phyloP scores from a whole-genome alignment of 1,284 basidiomycete genomes.

The Boletus sp. region DNA sequence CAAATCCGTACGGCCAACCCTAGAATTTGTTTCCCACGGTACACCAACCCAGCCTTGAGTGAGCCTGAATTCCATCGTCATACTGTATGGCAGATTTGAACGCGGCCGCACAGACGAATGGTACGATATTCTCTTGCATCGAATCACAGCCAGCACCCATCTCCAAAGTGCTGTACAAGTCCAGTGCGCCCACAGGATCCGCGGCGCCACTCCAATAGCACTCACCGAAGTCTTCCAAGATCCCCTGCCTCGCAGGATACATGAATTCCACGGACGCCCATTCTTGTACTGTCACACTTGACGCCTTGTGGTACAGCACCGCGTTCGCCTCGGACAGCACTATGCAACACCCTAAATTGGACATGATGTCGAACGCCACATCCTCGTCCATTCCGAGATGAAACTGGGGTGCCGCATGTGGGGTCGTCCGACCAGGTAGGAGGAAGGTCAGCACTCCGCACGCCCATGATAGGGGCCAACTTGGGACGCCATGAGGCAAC shows the following conservation, averaged over 20 bases:
- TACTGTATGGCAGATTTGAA: conserved; percentile 3
- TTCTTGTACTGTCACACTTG: not conserved
- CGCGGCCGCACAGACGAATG: conserved; percentile 1
- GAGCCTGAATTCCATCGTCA: not conserved
- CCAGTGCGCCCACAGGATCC: conserved; percentile 10
- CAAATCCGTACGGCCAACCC: too few relatives aligned
- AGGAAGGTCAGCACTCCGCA: not conserved
- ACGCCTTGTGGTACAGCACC: not conserved
- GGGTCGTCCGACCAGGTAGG: not conserved
- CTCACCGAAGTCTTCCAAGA: conserved; percentile 1
- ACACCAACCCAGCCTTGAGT: not conserved
- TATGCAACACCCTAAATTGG: conserved; percentile 2
- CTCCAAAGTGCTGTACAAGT: not conserved
- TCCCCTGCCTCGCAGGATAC: not conserved
- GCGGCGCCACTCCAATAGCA: not conserved
- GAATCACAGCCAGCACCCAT: too few relatives aligned
- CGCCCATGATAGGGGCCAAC: conserved; percentile 6
- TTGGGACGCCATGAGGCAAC: conserved; percentile 21
- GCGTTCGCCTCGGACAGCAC: conserved; percentile 16
- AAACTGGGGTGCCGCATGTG: conserved; percentile 1
- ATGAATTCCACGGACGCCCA: not conserved
- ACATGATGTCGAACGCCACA: conserved; percentile 10
- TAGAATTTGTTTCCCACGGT: too few relatives aligned
- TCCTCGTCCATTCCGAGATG: not conserved
- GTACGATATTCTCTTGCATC: conserved; percentile 1